A percentile compares a stretch with the other conserved stretches of the same genome.
Evolutionary conservation across 1,284 basidiomycete genomes (phyloP).

Genomic region (Fomitopsis betulina): DNA sequence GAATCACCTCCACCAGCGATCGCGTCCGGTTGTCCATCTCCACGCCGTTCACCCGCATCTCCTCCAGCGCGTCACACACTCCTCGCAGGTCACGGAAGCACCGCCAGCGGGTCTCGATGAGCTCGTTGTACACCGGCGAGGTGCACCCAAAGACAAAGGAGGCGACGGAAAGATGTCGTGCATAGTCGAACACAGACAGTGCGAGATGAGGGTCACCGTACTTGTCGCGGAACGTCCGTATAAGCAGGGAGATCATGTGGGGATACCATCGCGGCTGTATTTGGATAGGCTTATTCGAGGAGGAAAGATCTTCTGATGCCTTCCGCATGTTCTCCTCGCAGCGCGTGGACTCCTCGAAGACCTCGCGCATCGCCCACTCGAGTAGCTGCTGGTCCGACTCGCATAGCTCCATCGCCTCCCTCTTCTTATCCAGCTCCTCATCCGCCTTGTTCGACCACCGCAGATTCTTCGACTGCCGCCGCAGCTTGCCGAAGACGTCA

Average conservation of each 20-base stretch:
- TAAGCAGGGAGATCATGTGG: constrained; percentile 67
- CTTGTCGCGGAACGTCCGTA: constrained; percentile 70
- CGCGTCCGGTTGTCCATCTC: constrained; percentile 58
- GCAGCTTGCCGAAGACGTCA: constrained; percentile 38
- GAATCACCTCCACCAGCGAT: constrained; percentile 56
- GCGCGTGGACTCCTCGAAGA: constrained; percentile 56
- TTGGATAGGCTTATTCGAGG: constrained; percentile 22
- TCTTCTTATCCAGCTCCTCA: constrained; percentile 66
- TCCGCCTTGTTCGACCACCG: constrained; percentile 50
- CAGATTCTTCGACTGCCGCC: constrained; percentile 41
- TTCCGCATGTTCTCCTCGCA: constrained; percentile 44
- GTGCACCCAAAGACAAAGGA: constrained; percentile 87
- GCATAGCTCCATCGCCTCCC: constrained; percentile 72
- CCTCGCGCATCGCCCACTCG: constrained; percentile 68
- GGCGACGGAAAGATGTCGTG: constrained; percentile 63
- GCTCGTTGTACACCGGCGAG: constrained; percentile 80
- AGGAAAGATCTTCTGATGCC: constrained; percentile 27
- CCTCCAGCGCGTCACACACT: constrained; percentile 65
- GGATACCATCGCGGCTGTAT: constrained; percentile 68
- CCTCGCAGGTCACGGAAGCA: constrained; percentile 76
- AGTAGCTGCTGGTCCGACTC: constrained; percentile 69
- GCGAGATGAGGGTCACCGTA: constrained; percentile 79
- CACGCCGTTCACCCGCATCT: constrained; percentile 81
- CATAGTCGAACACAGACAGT: constrained; percentile 79
- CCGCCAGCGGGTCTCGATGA: constrained; percentile 77